Conservation (phyloP, 306 rosid genomes). For the Prunus mume region DNA sequence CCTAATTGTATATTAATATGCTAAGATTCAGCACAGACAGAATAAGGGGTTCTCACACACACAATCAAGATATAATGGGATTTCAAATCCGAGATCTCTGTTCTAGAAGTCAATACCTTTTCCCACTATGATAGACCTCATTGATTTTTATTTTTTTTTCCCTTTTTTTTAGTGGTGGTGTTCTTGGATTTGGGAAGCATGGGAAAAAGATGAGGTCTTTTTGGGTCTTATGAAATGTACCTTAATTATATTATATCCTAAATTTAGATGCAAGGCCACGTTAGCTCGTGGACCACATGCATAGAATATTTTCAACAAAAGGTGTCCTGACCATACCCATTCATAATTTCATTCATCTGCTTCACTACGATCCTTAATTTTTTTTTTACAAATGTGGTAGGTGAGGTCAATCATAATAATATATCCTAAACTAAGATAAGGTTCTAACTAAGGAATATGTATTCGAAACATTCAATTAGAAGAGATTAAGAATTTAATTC, state of each 20-base stretch:
- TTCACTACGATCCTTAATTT: neutral
- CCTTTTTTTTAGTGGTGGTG: neutral
- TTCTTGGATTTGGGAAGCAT: slow-evolving; percentile 27
- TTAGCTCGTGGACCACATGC: slow-evolving; percentile 11
- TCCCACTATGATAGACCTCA: too few species aligned
- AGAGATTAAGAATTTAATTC: neutral
- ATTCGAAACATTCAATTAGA: neutral
- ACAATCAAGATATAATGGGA: neutral
- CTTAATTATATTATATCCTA: neutral
- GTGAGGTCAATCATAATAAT: neutral
- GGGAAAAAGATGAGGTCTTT: neutral
- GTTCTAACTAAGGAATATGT: neutral
- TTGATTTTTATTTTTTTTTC: too few species aligned
- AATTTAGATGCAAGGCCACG: neutral
- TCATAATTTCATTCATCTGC: neutral
- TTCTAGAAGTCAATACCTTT: too few species aligned
- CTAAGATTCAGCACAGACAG: slow-evolving; percentile 34
- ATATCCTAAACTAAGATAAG: neutral
- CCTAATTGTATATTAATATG: neutral
- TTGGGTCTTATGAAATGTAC: neutral
- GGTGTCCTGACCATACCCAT: slow-evolving; percentile 9
- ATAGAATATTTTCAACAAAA: slow-evolving; percentile 5
- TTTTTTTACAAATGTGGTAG: neutral
- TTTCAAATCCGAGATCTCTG: neutral
- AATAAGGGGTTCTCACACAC: slow-evolving; percentile 1